These are phyloP conservation scores for Lepiota venenata DNA, from an alignment of 768 basidiomycete genomes.

Conservation along the genomic window DNA sequence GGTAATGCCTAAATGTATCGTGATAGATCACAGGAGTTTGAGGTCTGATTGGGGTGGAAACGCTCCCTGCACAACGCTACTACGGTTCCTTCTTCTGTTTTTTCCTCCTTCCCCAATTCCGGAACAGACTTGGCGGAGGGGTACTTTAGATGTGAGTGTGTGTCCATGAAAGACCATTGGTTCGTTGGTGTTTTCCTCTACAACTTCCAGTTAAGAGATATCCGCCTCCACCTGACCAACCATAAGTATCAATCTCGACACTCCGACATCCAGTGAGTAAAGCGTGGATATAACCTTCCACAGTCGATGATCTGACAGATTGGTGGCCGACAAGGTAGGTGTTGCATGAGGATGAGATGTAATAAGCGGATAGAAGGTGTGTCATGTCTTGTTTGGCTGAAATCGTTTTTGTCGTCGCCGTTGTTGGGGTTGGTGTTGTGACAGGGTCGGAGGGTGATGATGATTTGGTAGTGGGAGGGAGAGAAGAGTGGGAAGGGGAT, in stretches of 20 bases:
- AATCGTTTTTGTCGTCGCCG: background rate
- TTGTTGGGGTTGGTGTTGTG: background rate
- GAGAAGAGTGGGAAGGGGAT: constrained; percentile 1
- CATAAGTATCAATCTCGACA: constrained; percentile 51
- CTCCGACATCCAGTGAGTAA: constrained; percentile 84
- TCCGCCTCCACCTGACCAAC: constrained; percentile 31
- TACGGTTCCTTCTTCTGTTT: no score
- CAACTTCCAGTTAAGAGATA: background rate
- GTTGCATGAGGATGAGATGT: constrained; percentile 90
- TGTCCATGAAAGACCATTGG: constrained; percentile 94
- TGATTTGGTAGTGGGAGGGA: constrained; percentile 34
- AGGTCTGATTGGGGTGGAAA: no score
- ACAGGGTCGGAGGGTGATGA: constrained; percentile 15
- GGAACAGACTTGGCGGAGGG: constrained; percentile 81
- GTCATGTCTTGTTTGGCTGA: constrained; percentile 76
- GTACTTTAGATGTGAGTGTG: constrained; percentile 85
- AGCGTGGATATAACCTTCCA: constrained; percentile 90
- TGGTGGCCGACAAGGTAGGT: constrained; percentile 88
- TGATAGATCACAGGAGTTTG: no score
- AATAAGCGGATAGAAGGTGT: constrained; percentile 83
- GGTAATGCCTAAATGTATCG: no score
- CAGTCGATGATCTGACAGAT: constrained; percentile 79
- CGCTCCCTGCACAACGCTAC: no score
- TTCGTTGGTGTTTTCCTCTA: constrained; percentile 67
- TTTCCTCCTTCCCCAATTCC: no score